Conservation (phyloP, 257 asterid species). For the Ehretia macrophylla region DNA sequence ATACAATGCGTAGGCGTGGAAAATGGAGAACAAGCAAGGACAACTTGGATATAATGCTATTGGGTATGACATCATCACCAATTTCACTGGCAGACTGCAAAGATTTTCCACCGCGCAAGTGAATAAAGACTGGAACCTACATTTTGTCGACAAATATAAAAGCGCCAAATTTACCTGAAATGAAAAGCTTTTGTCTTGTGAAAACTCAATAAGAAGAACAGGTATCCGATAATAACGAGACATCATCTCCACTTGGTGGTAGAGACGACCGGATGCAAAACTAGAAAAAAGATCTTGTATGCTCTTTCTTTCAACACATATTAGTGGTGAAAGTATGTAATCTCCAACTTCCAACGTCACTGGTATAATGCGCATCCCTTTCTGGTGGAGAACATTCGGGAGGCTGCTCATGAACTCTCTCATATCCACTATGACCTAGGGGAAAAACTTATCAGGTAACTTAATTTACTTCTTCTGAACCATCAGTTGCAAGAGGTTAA, state of each 20-base stretch:
- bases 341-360: conserved; percentile 98
- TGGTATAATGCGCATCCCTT: conserved; percentile 86
- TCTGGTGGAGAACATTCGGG: conserved; percentile 92
- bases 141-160: conserved; percentile 4
- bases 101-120: conserved; percentile 11
- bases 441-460: conserved; percentile 3
- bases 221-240: conserved; percentile 90
- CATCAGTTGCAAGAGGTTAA: conserved; percentile 3
- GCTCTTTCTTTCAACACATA: conserved; percentile 95
- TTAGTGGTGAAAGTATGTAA: conserved; percentile 86
- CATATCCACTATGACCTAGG: conserved; percentile 96
- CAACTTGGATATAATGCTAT: conserved; percentile 83
- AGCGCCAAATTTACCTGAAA: conserved; percentile 56
- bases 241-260: conserved; percentile 97
- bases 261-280: conserved; percentile 94
- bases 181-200: conserved; percentile 97
- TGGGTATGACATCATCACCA: conserved; percentile 89
- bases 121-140: conserved; percentile 5
- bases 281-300: conserved; percentile 90
- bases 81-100: conserved; percentile 87
- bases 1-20: conserved; percentile 89
- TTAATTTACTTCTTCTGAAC: neutral
- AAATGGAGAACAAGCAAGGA: conserved; percentile 93
- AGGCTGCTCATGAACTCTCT: conserved; percentile 99
- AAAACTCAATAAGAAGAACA: conserved; percentile 92